Evolutionary conservation across 2,329 filamentous ascomycete species (phyloP).

Genomic region (Hypoxylon sp.): DNA sequence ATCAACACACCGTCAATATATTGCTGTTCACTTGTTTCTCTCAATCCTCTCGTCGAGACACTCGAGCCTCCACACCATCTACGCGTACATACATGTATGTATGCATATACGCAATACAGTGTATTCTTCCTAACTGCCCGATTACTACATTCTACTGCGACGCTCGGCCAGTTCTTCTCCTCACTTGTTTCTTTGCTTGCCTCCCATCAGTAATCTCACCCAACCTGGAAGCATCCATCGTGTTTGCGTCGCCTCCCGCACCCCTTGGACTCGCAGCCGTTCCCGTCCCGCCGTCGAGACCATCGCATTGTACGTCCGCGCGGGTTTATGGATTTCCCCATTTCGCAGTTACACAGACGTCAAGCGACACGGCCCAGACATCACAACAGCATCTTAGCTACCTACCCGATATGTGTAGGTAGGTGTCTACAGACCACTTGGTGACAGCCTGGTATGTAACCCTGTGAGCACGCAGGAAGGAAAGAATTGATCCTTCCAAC

Average conservation of each 20-base stretch:
- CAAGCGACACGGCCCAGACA: slow-evolving; percentile 44
- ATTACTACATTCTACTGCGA: slow-evolving; percentile 35
- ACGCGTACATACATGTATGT: slow-evolving; percentile 12
- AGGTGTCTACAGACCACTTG: slow-evolving; percentile 19
- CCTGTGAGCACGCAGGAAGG: slow-evolving; percentile 14
- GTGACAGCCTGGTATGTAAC: slow-evolving; percentile 35
- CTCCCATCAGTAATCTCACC: slow-evolving; percentile 11
- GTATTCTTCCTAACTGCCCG: slow-evolving; percentile 15
- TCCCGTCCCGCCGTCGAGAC: slow-evolving; percentile 37
- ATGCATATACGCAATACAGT: slow-evolving; percentile 12
- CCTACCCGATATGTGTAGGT: slow-evolving; percentile 31
- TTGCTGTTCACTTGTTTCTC: neutral
- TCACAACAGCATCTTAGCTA: slow-evolving; percentile 24
- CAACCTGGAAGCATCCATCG: slow-evolving; percentile 4
- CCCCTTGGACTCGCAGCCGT: slow-evolving; percentile 30
- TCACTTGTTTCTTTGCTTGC: slow-evolving; percentile 18
- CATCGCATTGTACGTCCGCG: slow-evolving; percentile 42
- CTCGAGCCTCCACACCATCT: slow-evolving; percentile 4
- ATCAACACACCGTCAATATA: slow-evolving; percentile 9
- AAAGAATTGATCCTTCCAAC: slow-evolving; percentile 22
- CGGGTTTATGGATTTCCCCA: slow-evolving; percentile 36
- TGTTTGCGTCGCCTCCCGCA: slow-evolving; percentile 14
- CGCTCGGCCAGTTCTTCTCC: slow-evolving; percentile 18
- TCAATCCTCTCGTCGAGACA: neutral
- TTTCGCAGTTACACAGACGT: slow-evolving; percentile 44